Evolutionary conservation across 495 filamentous ascomycete species (phyloP).

Genomic region (Aspergillus diversus): DNA sequence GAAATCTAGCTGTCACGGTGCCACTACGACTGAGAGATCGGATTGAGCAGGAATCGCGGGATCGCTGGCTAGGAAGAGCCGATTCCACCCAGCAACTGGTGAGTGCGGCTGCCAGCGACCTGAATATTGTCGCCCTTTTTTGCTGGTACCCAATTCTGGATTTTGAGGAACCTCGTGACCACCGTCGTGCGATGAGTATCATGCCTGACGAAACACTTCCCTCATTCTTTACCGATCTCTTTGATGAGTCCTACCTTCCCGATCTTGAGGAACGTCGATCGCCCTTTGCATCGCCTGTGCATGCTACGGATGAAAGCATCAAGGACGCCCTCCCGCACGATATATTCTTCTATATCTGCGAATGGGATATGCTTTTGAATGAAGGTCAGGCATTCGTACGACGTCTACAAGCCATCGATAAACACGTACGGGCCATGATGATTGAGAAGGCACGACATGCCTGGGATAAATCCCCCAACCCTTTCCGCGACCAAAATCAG

Average conservation of each 20-base stretch:
- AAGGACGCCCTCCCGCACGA: slow-evolving; percentile 58
- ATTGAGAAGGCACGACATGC: slow-evolving; percentile 75
- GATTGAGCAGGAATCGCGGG: slow-evolving; percentile 30
- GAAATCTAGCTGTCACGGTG: slow-evolving; percentile 82
- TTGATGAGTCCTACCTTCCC: slow-evolving; percentile 80
- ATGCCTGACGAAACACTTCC: slow-evolving; percentile 76
- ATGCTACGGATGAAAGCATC: slow-evolving; percentile 58
- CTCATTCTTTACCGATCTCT: slow-evolving; percentile 75
- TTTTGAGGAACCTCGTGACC: slow-evolving; percentile 73
- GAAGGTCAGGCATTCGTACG: slow-evolving; percentile 74
- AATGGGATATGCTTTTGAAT: slow-evolving; percentile 86
- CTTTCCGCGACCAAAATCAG: slow-evolving; percentile 57
- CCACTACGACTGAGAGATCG: slow-evolving; percentile 63
- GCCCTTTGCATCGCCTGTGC: slow-evolving; percentile 66
- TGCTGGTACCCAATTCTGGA: slow-evolving; percentile 87
- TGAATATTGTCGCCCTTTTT: slow-evolving; percentile 60
- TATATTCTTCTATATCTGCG: slow-evolving; percentile 78
- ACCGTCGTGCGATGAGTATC: slow-evolving; percentile 67
- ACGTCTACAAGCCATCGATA: slow-evolving; percentile 64
- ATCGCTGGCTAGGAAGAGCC: slow-evolving; percentile 32
- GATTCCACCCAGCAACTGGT: slow-evolving; percentile 46
- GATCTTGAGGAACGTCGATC: slow-evolving; percentile 52
- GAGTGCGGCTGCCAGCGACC: slow-evolving; percentile 35
- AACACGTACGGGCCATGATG: slow-evolving; percentile 69
- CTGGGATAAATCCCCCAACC: slow-evolving; percentile 88